A percentile compares a stretch with the other conserved stretches of the same genome.
Conservation (phyloP, 495 filamentous ascomycete species). For the Hypoxylon trugodes region DNA sequence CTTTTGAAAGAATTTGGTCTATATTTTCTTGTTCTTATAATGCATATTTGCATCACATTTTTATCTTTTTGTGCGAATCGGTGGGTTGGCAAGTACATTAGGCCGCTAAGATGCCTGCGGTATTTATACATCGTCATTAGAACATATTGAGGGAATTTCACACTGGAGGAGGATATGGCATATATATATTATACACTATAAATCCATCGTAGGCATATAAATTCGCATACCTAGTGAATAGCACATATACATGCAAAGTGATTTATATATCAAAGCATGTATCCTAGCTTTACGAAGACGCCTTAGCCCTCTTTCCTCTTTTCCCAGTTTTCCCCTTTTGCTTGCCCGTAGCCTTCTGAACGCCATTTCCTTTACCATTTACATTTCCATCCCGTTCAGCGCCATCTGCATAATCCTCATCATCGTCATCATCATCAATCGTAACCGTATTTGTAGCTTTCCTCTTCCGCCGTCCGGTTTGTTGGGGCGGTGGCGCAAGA, state of each 20-base stretch:
- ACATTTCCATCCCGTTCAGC: slow-evolving; percentile 9
- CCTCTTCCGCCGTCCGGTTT: slow-evolving; percentile 33
- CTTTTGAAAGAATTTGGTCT: not conserved
- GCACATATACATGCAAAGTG: too few relatives aligned
- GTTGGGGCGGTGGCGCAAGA: not conserved
- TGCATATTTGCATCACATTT: too few relatives aligned
- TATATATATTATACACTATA: too few relatives aligned
- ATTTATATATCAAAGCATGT: too few relatives aligned
- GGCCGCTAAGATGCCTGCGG: too few relatives aligned
- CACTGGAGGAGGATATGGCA: too few relatives aligned
- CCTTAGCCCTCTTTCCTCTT: slow-evolving; percentile 49
- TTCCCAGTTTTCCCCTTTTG: slow-evolving; percentile 37
- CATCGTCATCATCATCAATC: slow-evolving; percentile 41
- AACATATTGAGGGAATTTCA: too few relatives aligned
- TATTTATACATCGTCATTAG: too few relatives aligned
- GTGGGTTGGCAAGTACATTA: too few relatives aligned
- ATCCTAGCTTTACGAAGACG: slow-evolving; percentile 21
- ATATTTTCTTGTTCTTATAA: slow-evolving; percentile 7
- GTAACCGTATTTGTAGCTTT: slow-evolving; percentile 30
- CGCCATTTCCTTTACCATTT: slow-evolving; percentile 34
- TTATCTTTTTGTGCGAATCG: too few relatives aligned
- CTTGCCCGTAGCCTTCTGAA: slow-evolving; percentile 19
- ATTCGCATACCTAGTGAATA: too few relatives aligned
- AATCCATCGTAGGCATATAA: too few relatives aligned
- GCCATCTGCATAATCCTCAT: slow-evolving; percentile 30